Base-by-base conservation (phyloP, 1,284 basidiomycete genomes). In the Melanopsichium pennsylvanicum region DNA sequence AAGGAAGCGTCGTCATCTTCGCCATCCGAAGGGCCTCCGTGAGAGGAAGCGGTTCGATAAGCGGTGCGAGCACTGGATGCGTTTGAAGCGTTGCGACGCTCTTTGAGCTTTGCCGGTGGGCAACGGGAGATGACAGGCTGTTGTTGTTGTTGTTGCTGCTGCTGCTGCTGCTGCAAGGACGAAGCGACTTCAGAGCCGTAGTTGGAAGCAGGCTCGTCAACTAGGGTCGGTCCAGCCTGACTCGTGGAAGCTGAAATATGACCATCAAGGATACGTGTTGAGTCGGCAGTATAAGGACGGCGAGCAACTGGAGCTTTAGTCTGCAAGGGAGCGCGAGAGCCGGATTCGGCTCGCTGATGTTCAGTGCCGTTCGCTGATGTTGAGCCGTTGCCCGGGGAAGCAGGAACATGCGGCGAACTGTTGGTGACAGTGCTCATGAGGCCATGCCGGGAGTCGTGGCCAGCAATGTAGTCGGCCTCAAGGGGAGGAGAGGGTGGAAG, bases 401-500 rank as follows among this genome's bases (percentile, higher is more conserved):
- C 13, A 5, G 55, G 45, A 10, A 50, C 6, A 13, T 49, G 37
- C 7, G 54, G 36, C 13, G 59, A 42, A 12, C 49, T 41, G 16
- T 61, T 47, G 33, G 41, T 32, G 29, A 58, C 47, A 18, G 51
- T 54, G 50, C 42, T 60, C 43, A 66, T 57, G 49, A 66, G 57
- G 10, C 57, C 62, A 23, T 66, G 61, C 34, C 68, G 57, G 18
- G 59, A 61, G 39, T 66, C 46, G 18, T 59, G 52, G 8, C 61
- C 64, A 5, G 52, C 34, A 19, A 68, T 31, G 36, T 68, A 67
- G 35, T 74, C 70, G 8, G 73, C 60, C 40, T 76, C 74, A 19
- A 75, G 61, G 3, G 74, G 74, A 15, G 74, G 74, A 2, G 72
- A 74, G 13, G 74, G 74, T 29, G 74, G 74, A 13, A 76, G 63